Evolutionary conservation across 2,329 filamentous ascomycete species (phyloP).

Genomic region (Ceratocystis variospora): DNA sequence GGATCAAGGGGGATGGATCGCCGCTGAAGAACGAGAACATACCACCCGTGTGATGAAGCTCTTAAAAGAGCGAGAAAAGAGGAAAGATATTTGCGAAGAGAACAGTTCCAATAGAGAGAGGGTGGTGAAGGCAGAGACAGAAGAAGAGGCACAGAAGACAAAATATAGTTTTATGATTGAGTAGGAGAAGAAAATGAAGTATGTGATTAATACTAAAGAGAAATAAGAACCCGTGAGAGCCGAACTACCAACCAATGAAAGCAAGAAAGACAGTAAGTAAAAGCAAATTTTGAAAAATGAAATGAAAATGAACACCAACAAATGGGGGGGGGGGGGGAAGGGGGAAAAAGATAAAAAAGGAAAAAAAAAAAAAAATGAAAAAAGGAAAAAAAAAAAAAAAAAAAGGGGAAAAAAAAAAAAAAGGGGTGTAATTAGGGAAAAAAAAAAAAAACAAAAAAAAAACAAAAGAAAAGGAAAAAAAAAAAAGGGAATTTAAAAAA

Average conservation of each 20-base stretch:
- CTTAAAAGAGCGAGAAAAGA: background rate
- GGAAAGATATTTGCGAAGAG: too few relatives aligned
- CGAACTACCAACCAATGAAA: background rate
- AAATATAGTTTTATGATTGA: background rate
- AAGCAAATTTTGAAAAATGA: too few relatives aligned
- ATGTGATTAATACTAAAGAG: background rate
- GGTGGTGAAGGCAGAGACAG: background rate
- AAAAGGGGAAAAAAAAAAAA: too few relatives aligned
- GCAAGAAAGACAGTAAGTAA: background rate
- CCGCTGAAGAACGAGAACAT: constrained; percentile 4
- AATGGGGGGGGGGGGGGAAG: too few relatives aligned
- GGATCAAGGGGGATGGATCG: constrained; percentile 5
- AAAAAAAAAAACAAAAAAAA: too few relatives aligned
- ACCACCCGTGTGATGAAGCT: background rate
- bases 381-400: too few relatives aligned
- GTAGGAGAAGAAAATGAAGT: background rate
- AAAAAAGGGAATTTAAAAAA: too few relatives aligned
- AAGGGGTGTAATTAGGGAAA: too few relatives aligned
- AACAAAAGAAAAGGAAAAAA: too few relatives aligned
- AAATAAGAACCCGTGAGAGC: background rate
- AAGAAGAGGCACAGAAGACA: background rate
- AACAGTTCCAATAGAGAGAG: background rate
- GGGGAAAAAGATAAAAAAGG: too few relatives aligned
- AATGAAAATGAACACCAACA: background rate
- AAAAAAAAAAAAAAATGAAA: too few relatives aligned